phyloP scores from a whole-genome alignment of 768 basidiomycete genomes.

The Naganishia vaughanmartiniae region DNA sequence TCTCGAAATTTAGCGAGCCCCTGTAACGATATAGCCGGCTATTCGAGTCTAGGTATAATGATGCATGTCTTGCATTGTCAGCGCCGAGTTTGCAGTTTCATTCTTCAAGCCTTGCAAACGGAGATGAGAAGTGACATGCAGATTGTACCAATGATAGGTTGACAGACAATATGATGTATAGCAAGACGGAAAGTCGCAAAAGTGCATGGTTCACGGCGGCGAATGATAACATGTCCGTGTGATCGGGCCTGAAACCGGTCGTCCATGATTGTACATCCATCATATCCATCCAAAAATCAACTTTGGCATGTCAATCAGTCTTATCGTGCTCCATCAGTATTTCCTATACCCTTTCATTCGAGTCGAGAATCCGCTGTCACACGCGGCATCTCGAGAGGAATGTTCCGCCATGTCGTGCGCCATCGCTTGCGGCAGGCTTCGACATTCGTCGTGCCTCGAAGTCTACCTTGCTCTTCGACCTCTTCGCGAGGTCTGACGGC shows the following conservation, averaged over 20 bases:
- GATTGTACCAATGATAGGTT: too few relatives aligned
- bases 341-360: not conserved
- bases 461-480: not conserved
- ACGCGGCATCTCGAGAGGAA: not conserved
- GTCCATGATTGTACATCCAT: not conserved
- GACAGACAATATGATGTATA: too few relatives aligned
- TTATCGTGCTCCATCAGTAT: not conserved
- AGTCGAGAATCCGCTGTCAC: too few relatives aligned
- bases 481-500: not conserved
- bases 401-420: constrained; percentile 25
- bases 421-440: constrained; percentile 23
- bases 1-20: not conserved
- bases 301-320: not conserved
- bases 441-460: too few relatives aligned
- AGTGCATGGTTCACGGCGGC: not conserved
- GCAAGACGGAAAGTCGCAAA: too few relatives aligned
- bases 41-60: not conserved
- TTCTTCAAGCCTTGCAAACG: too few relatives aligned
- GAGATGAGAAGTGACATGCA: too few relatives aligned
- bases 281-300: not conserved
- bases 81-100: too few relatives aligned
- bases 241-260: not conserved
- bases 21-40: constrained; percentile 2
- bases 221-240: not conserved
- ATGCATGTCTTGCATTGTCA: too few relatives aligned